phyloP scores from a whole-genome alignment of 371 early-diverging fungal genomes.

The Funneliformis caledonium region DNA sequence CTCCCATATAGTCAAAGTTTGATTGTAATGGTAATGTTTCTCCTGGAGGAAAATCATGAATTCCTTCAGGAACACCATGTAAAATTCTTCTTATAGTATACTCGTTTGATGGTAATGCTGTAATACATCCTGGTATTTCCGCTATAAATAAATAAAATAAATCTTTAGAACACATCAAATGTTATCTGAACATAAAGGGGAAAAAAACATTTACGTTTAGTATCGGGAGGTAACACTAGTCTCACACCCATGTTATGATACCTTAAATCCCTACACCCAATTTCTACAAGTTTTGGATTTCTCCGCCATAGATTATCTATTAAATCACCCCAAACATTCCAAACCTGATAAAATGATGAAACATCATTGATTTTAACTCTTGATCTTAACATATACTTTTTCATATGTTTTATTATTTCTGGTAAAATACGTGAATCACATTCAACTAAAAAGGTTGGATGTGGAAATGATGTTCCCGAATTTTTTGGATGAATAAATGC shows the following conservation, averaged over 20 bases:
- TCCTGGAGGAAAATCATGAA: conserved; percentile 75
- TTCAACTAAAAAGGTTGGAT: conserved; percentile 79
- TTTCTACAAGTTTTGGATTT: conserved; percentile 47
- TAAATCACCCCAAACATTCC: conserved; percentile 64
- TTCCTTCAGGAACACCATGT: conserved; percentile 89
- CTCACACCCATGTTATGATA: conserved; percentile 65
- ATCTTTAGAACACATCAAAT: background rate
- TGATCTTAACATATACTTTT: conserved; percentile 78
- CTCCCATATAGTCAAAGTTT: conserved; percentile 91
- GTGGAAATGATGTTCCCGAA: conserved; percentile 64
- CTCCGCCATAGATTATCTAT: conserved; percentile 44
- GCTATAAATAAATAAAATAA: conserved; percentile 14
- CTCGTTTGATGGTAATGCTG: conserved; percentile 54
- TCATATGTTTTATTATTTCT: conserved; percentile 68
- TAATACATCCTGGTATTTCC: conserved; percentile 51
- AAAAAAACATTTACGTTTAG: conserved; percentile 24
- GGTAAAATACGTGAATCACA: conserved; percentile 59
- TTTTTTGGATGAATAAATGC: conserved; percentile 86
- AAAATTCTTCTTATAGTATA: conserved; percentile 82
- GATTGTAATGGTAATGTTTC: conserved; percentile 86
- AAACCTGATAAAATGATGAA: conserved; percentile 62
- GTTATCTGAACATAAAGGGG: background rate
- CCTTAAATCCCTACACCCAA: conserved; percentile 64
- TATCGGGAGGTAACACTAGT: conserved; percentile 50
- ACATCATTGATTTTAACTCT: conserved; percentile 74